Base-by-base conservation (phyloP, 176 grass and related monocot genomes). In the Pontederia paniculata region DNA sequence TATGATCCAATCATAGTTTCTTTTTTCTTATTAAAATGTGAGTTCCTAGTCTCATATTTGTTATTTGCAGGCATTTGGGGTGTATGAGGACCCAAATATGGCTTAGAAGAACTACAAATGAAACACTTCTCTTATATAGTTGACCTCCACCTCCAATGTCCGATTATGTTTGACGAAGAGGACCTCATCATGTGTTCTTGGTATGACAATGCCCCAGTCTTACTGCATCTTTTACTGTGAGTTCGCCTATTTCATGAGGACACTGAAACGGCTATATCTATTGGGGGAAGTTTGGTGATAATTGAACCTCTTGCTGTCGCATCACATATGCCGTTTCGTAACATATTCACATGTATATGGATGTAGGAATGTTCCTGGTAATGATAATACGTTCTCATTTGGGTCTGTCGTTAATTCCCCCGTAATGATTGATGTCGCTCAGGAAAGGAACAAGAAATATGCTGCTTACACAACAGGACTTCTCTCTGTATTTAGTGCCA, bases 131-230 rank as follows among this genome's bases (percentile, higher is more conserved):
- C 73, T 47, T 82, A 78, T 76, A 74, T 95, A 42, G 58, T 95
- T 77, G 81, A 83, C 20, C 72, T 89, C 55, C 81, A 83, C 20
- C 72, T 89, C 55, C 66, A 88, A 52, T 81, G 84, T 57, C 68
- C 16, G 23, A 62, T 37, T 66, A 81, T 95, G n/a, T 23, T 49
- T 21, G 84, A 95, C 16, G 81, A 75, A 55, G 81, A 85, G 53
- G 48, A 70, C 66, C 77, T 95, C 62, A 63, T 95, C 72, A 69
- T 61, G 62, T 76, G 28, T 12, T 85, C 75, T 17, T 61, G 75
- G 8, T 83, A 65, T 46, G 63, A 79, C 71, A 77, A 74, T 21
- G 52, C 77, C 48, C 69, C 69, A 21, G 23, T 74, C 44, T 54
- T 85, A 50, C 88, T 74, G 81, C 81, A 54, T 48, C 57, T 52